Evolutionary conservation across 2,329 filamentous ascomycete species (phyloP).

Genomic region (Aaosphaeria arxii): DNA sequence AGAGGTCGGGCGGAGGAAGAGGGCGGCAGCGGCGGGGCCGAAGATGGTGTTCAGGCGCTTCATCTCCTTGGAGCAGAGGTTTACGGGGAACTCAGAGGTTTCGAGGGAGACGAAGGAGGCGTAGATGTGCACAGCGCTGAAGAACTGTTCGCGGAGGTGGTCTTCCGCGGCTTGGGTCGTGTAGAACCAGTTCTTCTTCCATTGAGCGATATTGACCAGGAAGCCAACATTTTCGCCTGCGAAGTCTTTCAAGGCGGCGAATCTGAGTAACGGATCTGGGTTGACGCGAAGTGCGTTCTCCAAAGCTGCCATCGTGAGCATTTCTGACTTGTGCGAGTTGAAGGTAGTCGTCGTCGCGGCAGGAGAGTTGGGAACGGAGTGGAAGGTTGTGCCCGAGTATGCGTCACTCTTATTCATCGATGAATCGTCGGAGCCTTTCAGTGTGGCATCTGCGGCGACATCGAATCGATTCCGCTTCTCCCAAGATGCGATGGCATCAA

Average conservation of each 20-base stretch:
- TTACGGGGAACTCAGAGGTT: constrained; percentile 34
- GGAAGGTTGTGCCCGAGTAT: constrained; percentile 15
- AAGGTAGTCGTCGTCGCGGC: constrained; percentile 13
- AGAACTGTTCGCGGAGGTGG: constrained; percentile 24
- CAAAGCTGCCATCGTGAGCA: constrained; percentile 32
- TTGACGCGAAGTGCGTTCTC: constrained; percentile 31
- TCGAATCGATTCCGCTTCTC: constrained; percentile 23
- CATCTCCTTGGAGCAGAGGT: constrained; percentile 28
- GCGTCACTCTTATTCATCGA: constrained; percentile 12
- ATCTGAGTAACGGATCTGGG: constrained; percentile 26
- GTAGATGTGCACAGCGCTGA: constrained; percentile 29
- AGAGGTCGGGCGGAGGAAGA: constrained; percentile 15
- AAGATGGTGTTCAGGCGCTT: constrained; percentile 26
- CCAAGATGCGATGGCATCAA: constrained; percentile 32
- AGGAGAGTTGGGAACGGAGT: background rate
- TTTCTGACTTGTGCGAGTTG: constrained; percentile 27
- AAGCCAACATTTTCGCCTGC: constrained; percentile 36
- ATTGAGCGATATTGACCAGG: constrained; percentile 29
- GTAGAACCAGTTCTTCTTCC: constrained; percentile 29
- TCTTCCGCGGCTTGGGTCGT: constrained; percentile 15
- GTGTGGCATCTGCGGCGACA: constrained; percentile 3
- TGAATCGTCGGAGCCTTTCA: constrained; percentile 1
- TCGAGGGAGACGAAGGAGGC: constrained; percentile 31
- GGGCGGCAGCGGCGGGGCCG: constrained; percentile 14
- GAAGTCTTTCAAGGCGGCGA: constrained; percentile 34